These are phyloP conservation scores for Xylariaceae sp. DNA, from an alignment of 2,329 filamentous ascomycete species.

Conservation along the genomic window DNA sequence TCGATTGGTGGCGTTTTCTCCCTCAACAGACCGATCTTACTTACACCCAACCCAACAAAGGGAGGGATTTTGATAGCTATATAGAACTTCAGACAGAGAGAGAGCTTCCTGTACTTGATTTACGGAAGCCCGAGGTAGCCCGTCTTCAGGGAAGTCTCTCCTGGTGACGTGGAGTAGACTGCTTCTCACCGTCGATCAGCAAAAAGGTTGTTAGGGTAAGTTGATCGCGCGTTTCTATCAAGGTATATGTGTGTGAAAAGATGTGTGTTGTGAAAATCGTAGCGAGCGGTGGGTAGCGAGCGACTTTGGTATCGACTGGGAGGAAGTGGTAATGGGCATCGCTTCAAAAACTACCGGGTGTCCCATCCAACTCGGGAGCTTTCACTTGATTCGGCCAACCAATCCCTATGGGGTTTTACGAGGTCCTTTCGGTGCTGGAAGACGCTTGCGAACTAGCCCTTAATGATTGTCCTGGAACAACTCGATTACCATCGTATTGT, in stretches of 20 bases:
- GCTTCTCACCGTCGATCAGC: background rate
- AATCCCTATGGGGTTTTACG: no score
- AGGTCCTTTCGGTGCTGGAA: no score
- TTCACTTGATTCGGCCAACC: no score
- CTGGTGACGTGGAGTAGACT: constrained; percentile 2
- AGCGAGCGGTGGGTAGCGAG: no score
- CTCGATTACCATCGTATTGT: no score
- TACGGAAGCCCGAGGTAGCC: background rate
- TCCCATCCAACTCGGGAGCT: no score
- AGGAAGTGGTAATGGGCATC: no score
- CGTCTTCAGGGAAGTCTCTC: background rate
- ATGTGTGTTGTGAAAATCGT: no score
- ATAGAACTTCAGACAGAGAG: background rate
- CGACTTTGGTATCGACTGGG: no score
- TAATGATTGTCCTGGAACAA: no score
- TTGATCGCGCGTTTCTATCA: background rate
- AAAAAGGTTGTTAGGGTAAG: constrained; percentile 9
- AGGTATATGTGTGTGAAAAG: background rate
- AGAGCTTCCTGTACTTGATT: background rate
- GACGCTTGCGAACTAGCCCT: no score
- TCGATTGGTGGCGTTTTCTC: constrained; percentile 7
- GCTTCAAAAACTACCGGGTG: no score
- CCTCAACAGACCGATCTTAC: background rate
- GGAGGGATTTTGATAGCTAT: constrained; percentile 2
- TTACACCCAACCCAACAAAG: background rate